Evolutionary conservation across 2,329 filamentous ascomycete genomes (phyloP).

Genomic region (Cryphonectria radicalis): DNA sequence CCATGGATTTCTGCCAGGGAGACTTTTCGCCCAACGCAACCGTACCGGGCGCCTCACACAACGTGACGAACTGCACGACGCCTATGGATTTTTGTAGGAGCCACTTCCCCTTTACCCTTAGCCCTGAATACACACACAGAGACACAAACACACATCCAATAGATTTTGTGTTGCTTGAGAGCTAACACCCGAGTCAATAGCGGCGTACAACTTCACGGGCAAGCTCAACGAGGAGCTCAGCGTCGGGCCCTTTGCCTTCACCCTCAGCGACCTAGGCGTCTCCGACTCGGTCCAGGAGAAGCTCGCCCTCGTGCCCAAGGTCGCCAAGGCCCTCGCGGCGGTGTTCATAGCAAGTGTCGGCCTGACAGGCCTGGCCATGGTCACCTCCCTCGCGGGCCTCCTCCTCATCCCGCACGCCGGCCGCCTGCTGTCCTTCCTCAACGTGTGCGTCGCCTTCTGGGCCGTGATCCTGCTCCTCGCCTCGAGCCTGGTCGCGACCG

Average conservation of each 20-base stretch:
- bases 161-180: neutral
- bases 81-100: slow-evolving; percentile 31
- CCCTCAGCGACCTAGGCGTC: slow-evolving; percentile 31
- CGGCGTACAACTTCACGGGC: slow-evolving; percentile 31
- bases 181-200: neutral
- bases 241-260: slow-evolving; percentile 31
- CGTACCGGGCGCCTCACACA: slow-evolving; percentile 30
- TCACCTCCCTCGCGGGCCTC: slow-evolving; percentile 28
- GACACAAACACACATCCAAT: neutral
- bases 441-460: slow-evolving; percentile 44
- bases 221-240: slow-evolving; percentile 31
- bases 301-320: slow-evolving; percentile 30
- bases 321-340: slow-evolving; percentile 31
- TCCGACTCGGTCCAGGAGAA: slow-evolving; percentile 28
- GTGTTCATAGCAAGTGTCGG: slow-evolving; percentile 31
- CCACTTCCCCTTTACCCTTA: neutral
- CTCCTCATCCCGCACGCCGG: slow-evolving; percentile 26
- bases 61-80: slow-evolving; percentile 35
- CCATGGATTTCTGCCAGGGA: slow-evolving; percentile 38
- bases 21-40: slow-evolving; percentile 34
- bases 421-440: slow-evolving; percentile 39
- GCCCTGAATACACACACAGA: too few species aligned
- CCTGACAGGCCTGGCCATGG: slow-evolving; percentile 29
- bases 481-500: slow-evolving; percentile 49
- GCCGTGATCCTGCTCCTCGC: slow-evolving; percentile 45